phyloP scores from a whole-genome alignment of 768 basidiomycete genomes.

The Russula earlei region DNA sequence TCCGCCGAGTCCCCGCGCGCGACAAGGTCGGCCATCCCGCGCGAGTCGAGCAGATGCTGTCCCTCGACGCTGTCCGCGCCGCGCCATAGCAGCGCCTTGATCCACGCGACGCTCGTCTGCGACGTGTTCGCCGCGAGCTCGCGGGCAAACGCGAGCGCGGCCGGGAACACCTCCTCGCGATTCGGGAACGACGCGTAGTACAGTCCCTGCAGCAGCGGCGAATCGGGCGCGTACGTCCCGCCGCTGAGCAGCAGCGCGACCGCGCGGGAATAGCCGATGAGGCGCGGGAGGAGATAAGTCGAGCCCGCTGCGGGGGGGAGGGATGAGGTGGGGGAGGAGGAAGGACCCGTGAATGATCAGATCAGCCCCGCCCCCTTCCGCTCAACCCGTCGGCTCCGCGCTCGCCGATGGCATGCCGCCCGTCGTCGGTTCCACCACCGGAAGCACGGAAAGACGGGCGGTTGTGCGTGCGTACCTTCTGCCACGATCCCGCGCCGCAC shows the following conservation, averaged over 20 bases:
- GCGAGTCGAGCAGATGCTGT: constrained; percentile 45
- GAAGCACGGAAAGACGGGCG: neutral
- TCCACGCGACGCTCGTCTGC: constrained; percentile 40
- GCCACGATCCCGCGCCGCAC: constrained; percentile 40
- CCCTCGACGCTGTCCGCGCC: constrained; percentile 43
- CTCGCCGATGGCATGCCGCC: too few species aligned
- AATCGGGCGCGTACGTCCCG: constrained; percentile 34
- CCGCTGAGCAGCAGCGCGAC: constrained; percentile 43
- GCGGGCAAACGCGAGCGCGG: constrained; percentile 41
- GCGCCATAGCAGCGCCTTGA: constrained; percentile 44
- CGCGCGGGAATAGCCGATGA: constrained; percentile 44
- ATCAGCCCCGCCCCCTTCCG: too few species aligned
- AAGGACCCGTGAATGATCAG: too few species aligned
- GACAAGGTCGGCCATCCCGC: constrained; percentile 35
- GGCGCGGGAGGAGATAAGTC: constrained; percentile 43
- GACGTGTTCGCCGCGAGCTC: constrained; percentile 45
- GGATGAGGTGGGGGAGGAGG: neutral
- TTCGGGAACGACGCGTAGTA: constrained; percentile 41
- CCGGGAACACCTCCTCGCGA: constrained; percentile 43
- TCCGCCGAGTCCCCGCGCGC: constrained; percentile 36
- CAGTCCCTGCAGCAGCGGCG: constrained; percentile 34
- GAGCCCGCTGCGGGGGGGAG: constrained; percentile 26
- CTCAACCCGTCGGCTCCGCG: too few species aligned
- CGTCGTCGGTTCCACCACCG: too few species aligned
- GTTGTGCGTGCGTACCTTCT: constrained; percentile 31